Percentiles rank a stretch among this genome's conserved stretches.
phyloP scores from a whole-genome alignment of 1,284 basidiomycete genomes.

The Pyrrhoderma lamaoense region DNA sequence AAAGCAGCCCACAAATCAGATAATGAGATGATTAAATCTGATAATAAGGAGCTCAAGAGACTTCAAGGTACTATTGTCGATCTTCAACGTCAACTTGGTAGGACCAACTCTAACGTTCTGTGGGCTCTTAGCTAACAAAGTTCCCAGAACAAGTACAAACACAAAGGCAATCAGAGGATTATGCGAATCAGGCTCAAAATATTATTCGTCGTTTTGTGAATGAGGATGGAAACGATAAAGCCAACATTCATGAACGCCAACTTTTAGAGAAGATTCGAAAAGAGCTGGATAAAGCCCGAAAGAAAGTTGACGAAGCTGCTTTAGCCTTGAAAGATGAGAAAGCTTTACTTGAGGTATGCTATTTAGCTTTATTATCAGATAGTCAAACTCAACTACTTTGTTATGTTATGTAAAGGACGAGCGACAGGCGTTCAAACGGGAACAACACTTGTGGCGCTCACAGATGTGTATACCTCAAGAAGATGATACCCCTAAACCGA shows the following conservation, averaged over 20 bases:
- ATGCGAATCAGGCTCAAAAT: slow-evolving; percentile 20
- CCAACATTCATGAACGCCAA: slow-evolving; percentile 47
- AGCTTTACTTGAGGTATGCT: slow-evolving; percentile 55
- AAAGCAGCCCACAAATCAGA: background rate
- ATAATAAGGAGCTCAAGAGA: slow-evolving; percentile 35
- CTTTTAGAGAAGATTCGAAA: slow-evolving; percentile 41
- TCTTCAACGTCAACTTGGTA: slow-evolving; percentile 54
- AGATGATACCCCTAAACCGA: background rate
- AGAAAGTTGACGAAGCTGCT: slow-evolving; percentile 57
- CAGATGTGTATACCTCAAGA: slow-evolving; percentile 16
- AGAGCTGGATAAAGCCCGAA: slow-evolving; percentile 62
- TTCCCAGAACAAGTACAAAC: slow-evolving; percentile 38
- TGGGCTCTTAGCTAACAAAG: background rate
- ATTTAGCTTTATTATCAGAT: slow-evolving; percentile 1
- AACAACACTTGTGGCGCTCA: slow-evolving; percentile 14
- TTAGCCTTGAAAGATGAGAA: slow-evolving; percentile 60
- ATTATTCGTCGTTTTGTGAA: slow-evolving; percentile 28
- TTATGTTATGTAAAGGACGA: slow-evolving; percentile 41
- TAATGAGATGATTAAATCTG: background rate
- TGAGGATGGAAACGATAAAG: slow-evolving; percentile 41
- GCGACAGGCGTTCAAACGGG: slow-evolving; percentile 37
- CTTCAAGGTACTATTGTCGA: slow-evolving; percentile 40
- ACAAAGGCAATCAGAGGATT: slow-evolving; percentile 36
- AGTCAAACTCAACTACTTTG: background rate
- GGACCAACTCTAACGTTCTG: slow-evolving; percentile 16